Base-by-base conservation (phyloP, 495 filamentous ascomycete species). In the Cercophora scortea region DNA sequence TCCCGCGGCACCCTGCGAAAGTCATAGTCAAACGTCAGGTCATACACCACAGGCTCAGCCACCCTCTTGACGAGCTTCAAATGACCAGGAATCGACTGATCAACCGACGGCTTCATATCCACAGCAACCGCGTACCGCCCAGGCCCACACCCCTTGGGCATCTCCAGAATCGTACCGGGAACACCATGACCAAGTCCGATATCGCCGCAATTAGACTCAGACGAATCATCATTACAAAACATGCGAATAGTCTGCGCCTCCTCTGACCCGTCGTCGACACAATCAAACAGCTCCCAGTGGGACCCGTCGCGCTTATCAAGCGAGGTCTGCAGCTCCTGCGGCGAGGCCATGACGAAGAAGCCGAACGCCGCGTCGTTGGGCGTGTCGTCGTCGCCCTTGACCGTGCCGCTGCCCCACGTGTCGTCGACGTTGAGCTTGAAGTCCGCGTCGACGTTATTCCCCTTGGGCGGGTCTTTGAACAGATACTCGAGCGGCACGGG, bases 61-160 rank as follows among this genome's bases (percentile, higher is more conserved):
- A 35, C n/a, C 15, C 42, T 52, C 15, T 55, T 51, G 11, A 39
- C 42, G 5, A 61, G 55, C 25, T 56, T 51, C 1, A 44, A 42
- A 32, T 50, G 44, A 32, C 11, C 36, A 25, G 6, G 36, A 3
- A 62, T 61, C 0, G 65, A 43, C 0, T 68, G 55, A 46, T 69
- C 42, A 8, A 5, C 13, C 32, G 43, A 9, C 0, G 41, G 42
- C 38, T 34, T 45, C 48, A 73, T 50, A 6, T 32, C 45, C 10
- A 67, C 59, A 5, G 64, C 68, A 1, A 75, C 58, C 25, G 72
- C 70, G 47, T 75, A 75, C 36, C 57, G 61, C 7, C 66, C 62
- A 0, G 62, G 62, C 3, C 71, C 69, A 49, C 70, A 74, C 4
- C 50, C 33, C n/a, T 38, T 13, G 0, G 70, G 67, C 66, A 73